Conservation (phyloP, 805 yeast species). For the Candida pini region DNA sequence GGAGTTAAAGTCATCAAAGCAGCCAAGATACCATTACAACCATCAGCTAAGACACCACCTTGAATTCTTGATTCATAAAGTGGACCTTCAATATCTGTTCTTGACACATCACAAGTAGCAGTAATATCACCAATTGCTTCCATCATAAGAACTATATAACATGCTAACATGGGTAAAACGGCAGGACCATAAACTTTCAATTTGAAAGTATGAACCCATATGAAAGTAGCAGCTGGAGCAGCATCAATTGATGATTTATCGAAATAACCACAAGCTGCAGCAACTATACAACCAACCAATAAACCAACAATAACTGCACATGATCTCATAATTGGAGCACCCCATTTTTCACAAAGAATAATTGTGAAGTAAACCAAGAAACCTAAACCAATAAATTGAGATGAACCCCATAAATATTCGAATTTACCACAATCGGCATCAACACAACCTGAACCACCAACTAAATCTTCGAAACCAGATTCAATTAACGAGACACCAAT, state of each 20-base stretch:
- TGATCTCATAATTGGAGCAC: constrained; percentile 91
- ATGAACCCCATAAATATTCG: constrained; percentile 70
- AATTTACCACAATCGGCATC: constrained; percentile 40
- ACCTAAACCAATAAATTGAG: constrained; percentile 81
- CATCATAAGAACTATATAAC: constrained; percentile 78
- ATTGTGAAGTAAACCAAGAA: constrained; percentile 74
- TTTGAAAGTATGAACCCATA: constrained; percentile 85
- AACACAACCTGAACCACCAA: constrained; percentile 72
- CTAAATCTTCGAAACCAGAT: constrained; percentile 79
- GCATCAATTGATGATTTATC: constrained; percentile 46
- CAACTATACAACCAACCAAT: constrained; percentile 84
- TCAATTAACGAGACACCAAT: constrained; percentile 69
- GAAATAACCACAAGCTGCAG: constrained; percentile 86
- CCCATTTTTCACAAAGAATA: constrained; percentile 75
- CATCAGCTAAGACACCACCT: constrained; percentile 91
- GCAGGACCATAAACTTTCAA: constrained; percentile 76
- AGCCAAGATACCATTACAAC: constrained; percentile 70
- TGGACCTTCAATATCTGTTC: constrained; percentile 78
- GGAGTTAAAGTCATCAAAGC: constrained; percentile 85
- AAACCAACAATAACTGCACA: constrained; percentile 88
- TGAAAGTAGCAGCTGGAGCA: constrained; percentile 79
- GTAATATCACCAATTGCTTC: constrained; percentile 95
- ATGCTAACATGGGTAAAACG: constrained; percentile 79
- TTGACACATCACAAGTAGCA: constrained; percentile 88
- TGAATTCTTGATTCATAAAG: constrained; percentile 80